phyloP scores from a whole-genome alignment of 169 alveolate genomes.

The Ichthyophthirius multifiliis region DNA sequence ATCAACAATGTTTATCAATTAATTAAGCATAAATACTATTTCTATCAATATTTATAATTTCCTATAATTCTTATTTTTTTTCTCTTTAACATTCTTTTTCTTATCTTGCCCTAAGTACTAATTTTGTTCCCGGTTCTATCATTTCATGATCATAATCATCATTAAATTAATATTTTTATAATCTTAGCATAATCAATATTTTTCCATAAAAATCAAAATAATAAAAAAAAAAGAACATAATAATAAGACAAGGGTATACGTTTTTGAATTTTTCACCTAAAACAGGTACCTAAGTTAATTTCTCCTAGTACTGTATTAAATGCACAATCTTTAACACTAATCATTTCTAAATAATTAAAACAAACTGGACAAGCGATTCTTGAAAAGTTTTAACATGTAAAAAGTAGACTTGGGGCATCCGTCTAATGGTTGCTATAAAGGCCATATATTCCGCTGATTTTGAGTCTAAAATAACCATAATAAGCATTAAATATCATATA shows the following conservation, averaged over 20 bases:
- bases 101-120: too few relatives aligned
- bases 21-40: too few relatives aligned
- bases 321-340: constrained; percentile 34
- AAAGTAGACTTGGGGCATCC: constrained; percentile 53
- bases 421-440: constrained; percentile 45
- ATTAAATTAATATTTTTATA: constrained; percentile 44
- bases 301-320: constrained; percentile 54
- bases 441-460: constrained; percentile 46
- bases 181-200: constrained; percentile 30
- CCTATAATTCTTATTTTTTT: too few relatives aligned
- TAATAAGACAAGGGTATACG: constrained; percentile 45
- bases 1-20: too few relatives aligned
- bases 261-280: constrained; percentile 49
- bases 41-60: too few relatives aligned
- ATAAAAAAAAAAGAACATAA: constrained; percentile 36
- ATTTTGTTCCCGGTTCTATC: too few relatives aligned
- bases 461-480: constrained; percentile 37
- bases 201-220: constrained; percentile 51
- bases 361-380: constrained; percentile 64
- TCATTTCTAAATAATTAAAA: constrained; percentile 42
- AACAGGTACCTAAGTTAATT: constrained; percentile 52
- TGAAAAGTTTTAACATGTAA: constrained; percentile 49
- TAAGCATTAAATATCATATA: constrained; percentile 25
- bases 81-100: too few relatives aligned
- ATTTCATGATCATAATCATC: constrained; percentile 29